Percentiles rank a stretch among this genome's conserved stretches.
Evolutionary conservation across 495 filamentous ascomycete genomes (phyloP).

Genomic region (Pseudomonodictys pantanalensis): DNA sequence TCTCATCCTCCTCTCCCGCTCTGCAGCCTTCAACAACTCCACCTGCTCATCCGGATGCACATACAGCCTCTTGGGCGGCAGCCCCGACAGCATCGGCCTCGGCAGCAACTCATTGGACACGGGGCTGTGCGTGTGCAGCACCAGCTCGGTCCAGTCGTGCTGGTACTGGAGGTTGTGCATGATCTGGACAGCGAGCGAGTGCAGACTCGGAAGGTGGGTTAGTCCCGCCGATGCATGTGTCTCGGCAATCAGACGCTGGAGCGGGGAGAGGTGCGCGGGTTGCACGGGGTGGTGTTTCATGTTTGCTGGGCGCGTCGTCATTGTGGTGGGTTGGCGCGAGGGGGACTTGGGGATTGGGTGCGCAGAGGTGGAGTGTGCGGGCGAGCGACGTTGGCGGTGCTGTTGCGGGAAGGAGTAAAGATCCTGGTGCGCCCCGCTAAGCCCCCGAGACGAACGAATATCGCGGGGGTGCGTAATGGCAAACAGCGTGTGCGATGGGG

Average conservation of each 20-base stretch:
- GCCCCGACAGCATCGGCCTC: constrained; percentile 72
- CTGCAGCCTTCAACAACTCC: constrained; percentile 53
- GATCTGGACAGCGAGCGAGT: constrained; percentile 62
- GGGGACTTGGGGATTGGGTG: constrained; percentile 10
- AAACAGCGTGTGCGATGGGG: too few species aligned
- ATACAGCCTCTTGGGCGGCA: constrained; percentile 85
- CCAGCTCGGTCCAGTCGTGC: constrained; percentile 76
- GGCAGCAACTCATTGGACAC: constrained; percentile 43
- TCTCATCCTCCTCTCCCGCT: constrained; percentile 19
- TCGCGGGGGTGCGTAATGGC: background rate
- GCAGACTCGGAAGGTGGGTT: constrained; percentile 23
- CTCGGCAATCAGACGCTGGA: constrained; percentile 21
- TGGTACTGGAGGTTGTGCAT: constrained; percentile 80
- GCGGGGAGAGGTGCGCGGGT: constrained; percentile 14
- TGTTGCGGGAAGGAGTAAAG: constrained; percentile 27
- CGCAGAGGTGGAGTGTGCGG: background rate
- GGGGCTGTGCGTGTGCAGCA: constrained; percentile 56
- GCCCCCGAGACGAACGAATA: constrained; percentile 1
- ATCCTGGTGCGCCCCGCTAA: constrained; percentile 9
- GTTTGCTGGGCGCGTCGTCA: constrained; percentile 7
- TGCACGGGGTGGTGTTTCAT: too few species aligned
- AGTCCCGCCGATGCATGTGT: background rate
- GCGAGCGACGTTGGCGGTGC: constrained; percentile 9
- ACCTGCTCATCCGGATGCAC: constrained; percentile 91
- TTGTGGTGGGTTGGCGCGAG: background rate